Percentiles rank a stretch among this genome's conserved stretches.
phyloP scores from a whole-genome alignment of 257 asterid species.

The Ajuga chamaepitys region DNA sequence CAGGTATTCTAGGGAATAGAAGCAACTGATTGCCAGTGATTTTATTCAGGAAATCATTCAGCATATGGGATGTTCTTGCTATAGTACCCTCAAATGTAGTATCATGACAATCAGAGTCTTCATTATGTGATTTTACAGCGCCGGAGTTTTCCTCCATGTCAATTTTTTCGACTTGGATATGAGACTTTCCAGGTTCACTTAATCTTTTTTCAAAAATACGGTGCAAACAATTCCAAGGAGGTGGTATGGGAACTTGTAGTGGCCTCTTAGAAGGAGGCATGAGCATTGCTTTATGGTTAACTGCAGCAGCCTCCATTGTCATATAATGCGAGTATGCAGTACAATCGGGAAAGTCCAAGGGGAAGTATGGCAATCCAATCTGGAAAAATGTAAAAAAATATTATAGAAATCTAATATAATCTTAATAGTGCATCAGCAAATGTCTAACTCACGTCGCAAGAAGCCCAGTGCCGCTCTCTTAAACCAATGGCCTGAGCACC shows the following conservation, averaged over 20 bases:
- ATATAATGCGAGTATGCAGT: slow-evolving; percentile 45
- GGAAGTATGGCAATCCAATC: slow-evolving; percentile 74
- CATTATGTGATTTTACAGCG: slow-evolving; percentile 9
- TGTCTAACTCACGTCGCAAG: slow-evolving; percentile 53
- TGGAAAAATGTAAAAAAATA: slow-evolving; percentile 26
- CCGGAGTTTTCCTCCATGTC: slow-evolving; percentile 8
- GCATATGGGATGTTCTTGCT: slow-evolving; percentile 59
- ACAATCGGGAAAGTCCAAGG: slow-evolving; percentile 79
- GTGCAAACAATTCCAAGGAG: slow-evolving; percentile 67
- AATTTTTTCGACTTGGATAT: slow-evolving; percentile 15
- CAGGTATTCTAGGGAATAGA: slow-evolving; percentile 42
- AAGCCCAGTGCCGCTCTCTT: slow-evolving; percentile 76
- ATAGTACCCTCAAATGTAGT: slow-evolving; percentile 40
- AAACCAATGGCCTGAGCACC: slow-evolving; percentile 87
- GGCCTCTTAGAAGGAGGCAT: slow-evolving; percentile 48
- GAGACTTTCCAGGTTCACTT: slow-evolving; percentile 10
- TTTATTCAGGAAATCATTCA: slow-evolving; percentile 30
- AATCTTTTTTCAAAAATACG: slow-evolving; percentile 18
- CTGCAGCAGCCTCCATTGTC: slow-evolving; percentile 42
- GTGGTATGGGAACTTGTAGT: slow-evolving; percentile 43
- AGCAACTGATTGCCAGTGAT: slow-evolving; percentile 29
- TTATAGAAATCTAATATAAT: neutral
- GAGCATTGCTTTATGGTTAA: slow-evolving; percentile 29
- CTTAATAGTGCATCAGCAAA: neutral
- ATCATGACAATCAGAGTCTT: slow-evolving; percentile 10